phyloP scores from a whole-genome alignment of 148 eudicot genomes.

The Euryodendron excelsum region DNA sequence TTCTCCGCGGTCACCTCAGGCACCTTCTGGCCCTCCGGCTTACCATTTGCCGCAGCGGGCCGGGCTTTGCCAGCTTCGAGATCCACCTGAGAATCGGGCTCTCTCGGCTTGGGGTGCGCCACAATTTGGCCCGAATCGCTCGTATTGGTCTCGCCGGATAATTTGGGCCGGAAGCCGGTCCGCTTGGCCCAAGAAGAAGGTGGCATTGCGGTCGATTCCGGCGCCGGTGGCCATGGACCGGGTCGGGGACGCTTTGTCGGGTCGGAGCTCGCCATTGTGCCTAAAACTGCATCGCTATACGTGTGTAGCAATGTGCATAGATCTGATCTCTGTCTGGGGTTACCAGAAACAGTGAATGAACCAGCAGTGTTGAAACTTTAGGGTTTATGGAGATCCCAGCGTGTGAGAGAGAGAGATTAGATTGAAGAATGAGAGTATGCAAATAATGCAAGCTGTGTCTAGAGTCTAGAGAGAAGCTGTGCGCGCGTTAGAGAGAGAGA shows the following conservation, averaged over 20 bases:
- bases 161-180: conserved; percentile 82
- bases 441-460: not conserved
- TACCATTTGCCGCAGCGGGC: conserved; percentile 34
- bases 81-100: conserved; percentile 40
- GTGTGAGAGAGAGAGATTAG: not conserved
- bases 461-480: not conserved
- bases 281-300: not conserved
- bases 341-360: not conserved
- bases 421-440: not conserved
- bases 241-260: conserved; percentile 60
- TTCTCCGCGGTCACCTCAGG: conserved; percentile 19
- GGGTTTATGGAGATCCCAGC: conserved; percentile 14
- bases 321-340: conserved; percentile 7
- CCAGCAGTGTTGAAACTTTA: not conserved
- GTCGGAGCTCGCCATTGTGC: conserved; percentile 69
- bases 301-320: not conserved
- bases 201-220: conserved; percentile 61
- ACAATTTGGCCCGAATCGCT: conserved; percentile 54
- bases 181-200: conserved; percentile 85
- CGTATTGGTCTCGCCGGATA: conserved; percentile 81
- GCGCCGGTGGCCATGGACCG: conserved; percentile 71
- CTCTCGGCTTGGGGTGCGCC: conserved; percentile 31
- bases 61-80: conserved; percentile 57
- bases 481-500: not conserved
- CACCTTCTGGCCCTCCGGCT: conserved; percentile 18